Evolutionary conservation across 1,284 basidiomycete genomes (phyloP), one percentile per base, ranked within the genome.

Genomic region (Exsudoporus floridanus): DNA sequence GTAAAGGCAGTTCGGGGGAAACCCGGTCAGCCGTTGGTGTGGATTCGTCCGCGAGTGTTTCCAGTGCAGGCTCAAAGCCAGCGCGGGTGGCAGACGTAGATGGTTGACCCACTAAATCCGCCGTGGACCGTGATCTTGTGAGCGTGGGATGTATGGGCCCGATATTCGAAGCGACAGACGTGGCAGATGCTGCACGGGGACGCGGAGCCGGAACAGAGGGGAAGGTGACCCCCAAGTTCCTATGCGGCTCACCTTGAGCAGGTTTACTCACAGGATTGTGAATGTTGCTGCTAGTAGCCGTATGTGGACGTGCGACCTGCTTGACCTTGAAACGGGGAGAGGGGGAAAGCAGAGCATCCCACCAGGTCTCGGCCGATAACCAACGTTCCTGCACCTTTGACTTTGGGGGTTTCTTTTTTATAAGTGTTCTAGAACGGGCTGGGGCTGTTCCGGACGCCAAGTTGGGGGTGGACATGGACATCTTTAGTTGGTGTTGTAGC

Each of bases 341-440:
- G 4, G 88, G 88, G 51, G 90, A 83, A 37, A 90, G 68, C 4
- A 90, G 59, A 2, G 87, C 88, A 59, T 89, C 86, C 67, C 88
- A 90, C 86, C 88, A 88, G 10, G 84, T 83, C 69, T 90, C 86
- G 0, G 86, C 80, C 2, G 82, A 80, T 2, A 89, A 61, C 84
- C 85, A 88, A 7, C 82, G 73, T 35, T 87, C 83, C 56, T 74
- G 80, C 19, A 73, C 70, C 64, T 73, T 79, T 21, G 65, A 50
- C 31, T 56, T 44, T 5, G 56, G 19, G 7, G 46, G 35, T 23
- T 40, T 50, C 50, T 53, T 64, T 49, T 43, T 59, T 6, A 53
- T 14, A n/a, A 53, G 3, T 3, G 55, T 55, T 27, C 52, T 52
- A 9, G 37, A 7, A 10, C 38, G 54, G 34, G 10, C 21, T 4